Evolutionary conservation across 148 eudicot species (phyloP), one percentile per base, ranked within the genome.

Genomic region (Linanthus parryae): DNA sequence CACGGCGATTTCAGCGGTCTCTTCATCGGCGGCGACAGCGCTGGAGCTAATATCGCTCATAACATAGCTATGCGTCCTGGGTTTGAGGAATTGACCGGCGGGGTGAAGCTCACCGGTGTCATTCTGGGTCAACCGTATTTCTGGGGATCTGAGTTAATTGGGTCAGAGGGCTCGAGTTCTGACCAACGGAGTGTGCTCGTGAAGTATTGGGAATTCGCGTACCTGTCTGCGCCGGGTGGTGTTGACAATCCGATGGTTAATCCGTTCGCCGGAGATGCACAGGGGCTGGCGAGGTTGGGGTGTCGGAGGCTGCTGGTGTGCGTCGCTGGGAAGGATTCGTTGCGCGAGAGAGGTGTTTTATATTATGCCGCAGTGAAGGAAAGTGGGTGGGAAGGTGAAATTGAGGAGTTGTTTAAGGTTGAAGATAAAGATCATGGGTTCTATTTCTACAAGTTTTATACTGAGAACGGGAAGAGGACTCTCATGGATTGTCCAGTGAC

Each of bases 11-110:
- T 70, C 2, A 8, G 15, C 3, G 44, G 78, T 24, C 45, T 82
- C 4, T 82, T 52, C 35, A 19, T 73, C 0, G 89, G 82, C 5
- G 89, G 84, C 1, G 89, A 82, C 23, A 73, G 82, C 17, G 58
- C 85, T 0, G 85, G 84, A 0, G 84, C 69, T 1, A 82, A 76
- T 41, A 75, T 76, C 17, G 89, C 70, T 0, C 82, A 82, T 23
- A 64, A 76, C 14, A 21, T 75, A 3, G 68, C 65, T 0, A 57
- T 79, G 36, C 66, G 73, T 18, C 77, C 67, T 5, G 73, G 72
- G 10, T 3, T 8, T 8, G 74, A 68, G 21, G 2, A n/a, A 8
- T 35, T 75, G 29, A 21, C 40, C 5, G 57, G 69, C 8, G 52
- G 27, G 1, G 58, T 71, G 19, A 38, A 20, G 6, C 42, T 73